Conservation (phyloP, 1,139 yeast genomes). For the Candida sanyaensis region DNA sequence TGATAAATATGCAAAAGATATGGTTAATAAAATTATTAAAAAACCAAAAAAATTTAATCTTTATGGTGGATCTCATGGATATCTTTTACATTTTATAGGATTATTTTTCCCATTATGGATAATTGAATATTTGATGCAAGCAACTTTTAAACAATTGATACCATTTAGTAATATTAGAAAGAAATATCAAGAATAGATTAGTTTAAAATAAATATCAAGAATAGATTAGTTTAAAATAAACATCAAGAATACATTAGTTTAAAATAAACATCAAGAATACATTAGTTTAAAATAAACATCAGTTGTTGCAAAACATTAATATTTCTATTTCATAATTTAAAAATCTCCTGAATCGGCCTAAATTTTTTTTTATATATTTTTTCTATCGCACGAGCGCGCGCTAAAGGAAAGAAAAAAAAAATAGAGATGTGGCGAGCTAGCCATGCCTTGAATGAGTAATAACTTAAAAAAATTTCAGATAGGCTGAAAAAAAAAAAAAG, state of each 20-base stretch:
- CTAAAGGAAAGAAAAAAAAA: not conserved
- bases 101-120: constrained; percentile 32
- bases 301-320: not conserved
- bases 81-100: constrained; percentile 22
- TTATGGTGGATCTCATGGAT: constrained; percentile 28
- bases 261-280: not conserved
- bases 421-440: no score
- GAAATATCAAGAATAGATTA: not conserved
- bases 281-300: not conserved
- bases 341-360: not conserved
- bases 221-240: no score
- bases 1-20: constrained; percentile 29
- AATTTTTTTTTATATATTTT: not conserved
- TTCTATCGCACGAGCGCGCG: not conserved
- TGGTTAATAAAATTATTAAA: constrained; percentile 23
- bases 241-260: no score
- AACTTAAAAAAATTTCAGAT: no score
- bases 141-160: constrained; percentile 30
- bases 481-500: not conserved
- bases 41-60: constrained; percentile 30
- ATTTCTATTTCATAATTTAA: no score
- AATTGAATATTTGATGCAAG: constrained; percentile 23
- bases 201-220: not conserved
- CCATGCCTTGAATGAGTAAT: not conserved
- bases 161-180: constrained; percentile 18